Evolutionary conservation across 2,329 filamentous ascomycete genomes (phyloP), one percentile per base, ranked within the genome.

Genomic region (Torrubiella hemipterigena): DNA sequence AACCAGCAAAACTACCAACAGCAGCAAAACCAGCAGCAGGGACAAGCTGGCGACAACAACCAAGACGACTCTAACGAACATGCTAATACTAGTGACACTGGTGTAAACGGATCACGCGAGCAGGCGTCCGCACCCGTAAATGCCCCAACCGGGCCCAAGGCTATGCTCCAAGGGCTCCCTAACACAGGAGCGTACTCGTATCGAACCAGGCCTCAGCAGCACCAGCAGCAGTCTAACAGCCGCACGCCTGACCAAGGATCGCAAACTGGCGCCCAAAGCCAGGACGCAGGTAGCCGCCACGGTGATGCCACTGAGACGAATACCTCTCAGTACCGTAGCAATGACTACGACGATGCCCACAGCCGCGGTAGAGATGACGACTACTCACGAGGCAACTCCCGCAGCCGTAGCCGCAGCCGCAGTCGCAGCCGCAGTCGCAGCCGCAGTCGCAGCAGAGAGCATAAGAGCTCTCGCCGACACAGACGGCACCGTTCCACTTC

Each of bases 91-190:
- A 24, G 19, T 13, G 36, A 35, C 16, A 32, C 34, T 9, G 18
- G 20, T 27, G 29, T 32, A 7, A 18, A 23, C 16, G 34, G 33
- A 27, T 13, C 21, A 16, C 34, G 32, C 17, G 7, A 11, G 7
- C 29, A 26, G 6, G 16, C 17, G 10, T 19, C 30, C 22, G 35
- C 17, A 11, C 74, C 74, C 27, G 54, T 76, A 58, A 84, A 68
- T 58, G 91, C 91, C 17, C 91, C 91, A 17, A 93, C 81, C 33
- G 91, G 87, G 8, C 91, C 91, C 29, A 87, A 91, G 57, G 91
- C 91, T 13, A 93, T 96, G 84, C 73, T 89, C 40, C 81, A 91
- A 55, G 85, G 86, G 18, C 64, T 86, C 9, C 81, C 83, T 31
- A 93, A 93, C 53, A 87, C 79, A 35, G 83, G 81, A n/a, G n/a